Evolutionary conservation across 306 rosid genomes (phyloP), one percentile per base, ranked within the genome.

Genomic region (Gleditsia sinensis): DNA sequence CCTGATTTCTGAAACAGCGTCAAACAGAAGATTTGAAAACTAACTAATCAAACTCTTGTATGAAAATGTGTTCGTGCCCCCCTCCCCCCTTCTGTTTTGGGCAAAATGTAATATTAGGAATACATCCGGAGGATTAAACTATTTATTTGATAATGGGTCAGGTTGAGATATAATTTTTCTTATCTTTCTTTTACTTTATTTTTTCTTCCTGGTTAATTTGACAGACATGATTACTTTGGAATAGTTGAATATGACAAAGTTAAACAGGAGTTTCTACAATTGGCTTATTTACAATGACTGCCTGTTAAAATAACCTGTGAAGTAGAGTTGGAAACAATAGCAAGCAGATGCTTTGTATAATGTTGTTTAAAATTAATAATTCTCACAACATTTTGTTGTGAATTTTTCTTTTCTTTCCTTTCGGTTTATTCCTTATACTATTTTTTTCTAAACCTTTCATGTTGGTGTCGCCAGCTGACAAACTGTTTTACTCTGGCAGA

Each of bases 401-500:
- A 6, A 13, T 45, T n/a, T 16, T 32, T 23, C 19, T 1, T n/a
- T 0, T 0, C 6, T 24, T 61, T 0, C 34, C 25, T 54, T 56
- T 1, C 19, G 36, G 3, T 33, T 45, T 45, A 20, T 68, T 77
- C 14, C 45, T 24, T 34, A 12, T 50, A 28, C 49, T 57, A 14
- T n/a, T 54, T 33, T 32, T 10, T n/a, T n/a, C n/a, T n/a, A n/a
- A n/a, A n/a, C n/a, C 11, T 36, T 4, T 37, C 27, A 33, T 42
- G 24, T 64, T 68, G 64, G 24, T 14, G 54, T 68, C 65, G 40
- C 40, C 21, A 39, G 45, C 83, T 83, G 61, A 70, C 81, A 6
- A 36, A 45, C 50, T 48, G 17, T 73, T 9, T 54, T 33, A 66
- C 37, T 72, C 28, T 80, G 43, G 54, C 91, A 94, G 99, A 92